phyloP scores from a whole-genome alignment of 2,329 filamentous ascomycete genomes.

The Sporothrix sp. region DNA sequence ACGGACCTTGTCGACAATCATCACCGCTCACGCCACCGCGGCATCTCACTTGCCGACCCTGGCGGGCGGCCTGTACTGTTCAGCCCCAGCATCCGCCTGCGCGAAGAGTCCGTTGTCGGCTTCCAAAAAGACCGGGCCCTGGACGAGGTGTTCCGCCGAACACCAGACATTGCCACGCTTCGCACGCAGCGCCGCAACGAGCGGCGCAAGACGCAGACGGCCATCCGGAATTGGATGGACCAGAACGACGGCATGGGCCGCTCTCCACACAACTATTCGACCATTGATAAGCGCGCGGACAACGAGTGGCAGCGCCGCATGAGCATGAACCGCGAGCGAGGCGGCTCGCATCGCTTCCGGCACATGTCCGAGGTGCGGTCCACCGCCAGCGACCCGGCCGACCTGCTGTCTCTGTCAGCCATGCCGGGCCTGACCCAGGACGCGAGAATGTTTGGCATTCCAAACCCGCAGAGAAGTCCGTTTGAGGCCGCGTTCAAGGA shows the following conservation, averaged over 20 bases:
- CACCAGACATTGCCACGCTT: conserved; percentile 54
- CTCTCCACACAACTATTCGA: conserved; percentile 40
- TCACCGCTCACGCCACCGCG: conserved; percentile 38
- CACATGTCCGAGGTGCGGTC: conserved; percentile 49
- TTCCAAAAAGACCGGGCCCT: conserved; percentile 83
- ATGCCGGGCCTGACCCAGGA: conserved; percentile 31
- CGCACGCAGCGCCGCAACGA: conserved; percentile 53
- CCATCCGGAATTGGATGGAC: conserved; percentile 88
- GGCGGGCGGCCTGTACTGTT: conserved; percentile 54
- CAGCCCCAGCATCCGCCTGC: conserved; percentile 59
- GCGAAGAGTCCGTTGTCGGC: conserved; percentile 79
- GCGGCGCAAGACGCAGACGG: conserved; percentile 64
- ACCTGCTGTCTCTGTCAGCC: conserved; percentile 43
- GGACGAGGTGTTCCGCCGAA: conserved; percentile 78
- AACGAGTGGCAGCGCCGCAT: conserved; percentile 43
- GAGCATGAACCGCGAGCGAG: conserved; percentile 36
- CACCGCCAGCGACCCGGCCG: conserved; percentile 53
- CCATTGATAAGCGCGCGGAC: conserved; percentile 34
- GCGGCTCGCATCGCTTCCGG: conserved; percentile 35
- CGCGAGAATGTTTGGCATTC: background rate
- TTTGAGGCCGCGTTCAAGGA: conserved; percentile 38
- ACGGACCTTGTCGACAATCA: conserved; percentile 75
- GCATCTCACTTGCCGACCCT: conserved; percentile 49
- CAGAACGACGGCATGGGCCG: conserved; percentile 45
- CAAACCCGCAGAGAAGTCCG: conserved; percentile 15